Evolutionary conservation across 306 rosid genomes (phyloP).

Genomic region (Vigna nakashimae): DNA sequence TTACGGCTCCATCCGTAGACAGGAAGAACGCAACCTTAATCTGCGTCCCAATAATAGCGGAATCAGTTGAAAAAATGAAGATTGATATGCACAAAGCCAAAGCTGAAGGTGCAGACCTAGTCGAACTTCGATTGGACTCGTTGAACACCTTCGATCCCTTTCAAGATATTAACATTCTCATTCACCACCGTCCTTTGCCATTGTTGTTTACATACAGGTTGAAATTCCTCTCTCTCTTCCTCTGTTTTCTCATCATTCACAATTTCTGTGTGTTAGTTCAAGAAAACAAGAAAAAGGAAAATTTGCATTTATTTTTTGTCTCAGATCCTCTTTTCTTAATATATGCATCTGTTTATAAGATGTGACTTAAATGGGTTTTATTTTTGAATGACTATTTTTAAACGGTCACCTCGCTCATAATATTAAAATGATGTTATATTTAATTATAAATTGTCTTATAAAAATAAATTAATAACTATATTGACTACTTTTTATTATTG

Average conservation of each 20-base stretch:
- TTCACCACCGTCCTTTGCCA: not conserved
- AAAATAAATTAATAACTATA: too few species aligned
- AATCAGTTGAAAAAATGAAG: constrained; percentile 21
- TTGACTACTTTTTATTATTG: too few species aligned
- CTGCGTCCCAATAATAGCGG: constrained; percentile 37
- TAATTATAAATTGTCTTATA: too few species aligned
- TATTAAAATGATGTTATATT: too few species aligned
- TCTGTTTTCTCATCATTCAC: too few species aligned
- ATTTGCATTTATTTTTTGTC: too few species aligned
- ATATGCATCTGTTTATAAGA: too few species aligned
- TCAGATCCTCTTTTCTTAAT: too few species aligned
- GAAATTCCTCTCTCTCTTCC: not conserved
- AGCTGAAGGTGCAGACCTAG: constrained; percentile 38
- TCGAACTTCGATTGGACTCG: constrained; percentile 42
- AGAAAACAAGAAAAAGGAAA: too few species aligned
- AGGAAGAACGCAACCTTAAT: constrained; percentile 30
- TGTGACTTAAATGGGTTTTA: too few species aligned
- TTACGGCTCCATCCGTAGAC: not conserved
- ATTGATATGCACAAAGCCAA: constrained; percentile 17
- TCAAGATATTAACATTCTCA: constrained; percentile 28
- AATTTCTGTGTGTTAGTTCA: not conserved
- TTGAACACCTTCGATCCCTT: constrained; percentile 12
- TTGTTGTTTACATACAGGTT: constrained; percentile 45
- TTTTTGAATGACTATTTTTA: too few species aligned
- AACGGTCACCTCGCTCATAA: too few species aligned